These are phyloP conservation scores for Cicer yamashitae DNA, from an alignment of 306 rosid species.

Conservation along the genomic window DNA sequence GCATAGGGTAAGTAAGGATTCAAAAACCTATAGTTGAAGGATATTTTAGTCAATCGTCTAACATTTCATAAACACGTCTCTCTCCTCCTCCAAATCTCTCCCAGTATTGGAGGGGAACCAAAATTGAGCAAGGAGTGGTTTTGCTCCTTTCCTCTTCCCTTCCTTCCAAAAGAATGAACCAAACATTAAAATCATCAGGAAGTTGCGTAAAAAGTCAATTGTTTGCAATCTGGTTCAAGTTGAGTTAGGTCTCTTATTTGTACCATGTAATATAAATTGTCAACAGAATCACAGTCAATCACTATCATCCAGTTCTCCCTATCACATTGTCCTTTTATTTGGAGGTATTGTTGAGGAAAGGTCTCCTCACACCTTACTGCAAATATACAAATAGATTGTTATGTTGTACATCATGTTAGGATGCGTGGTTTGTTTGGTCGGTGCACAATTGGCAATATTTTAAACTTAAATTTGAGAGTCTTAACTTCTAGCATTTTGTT, in stretches of 20 bases:
- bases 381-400: neutral
- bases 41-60: conserved; percentile 2
- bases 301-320: neutral
- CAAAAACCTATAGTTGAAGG: neutral
- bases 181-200: neutral
- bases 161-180: neutral
- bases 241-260: neutral
- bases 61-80: neutral
- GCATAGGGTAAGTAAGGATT: neutral
- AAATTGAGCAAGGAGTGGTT: neutral
- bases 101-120: neutral
- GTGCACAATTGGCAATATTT: neutral
- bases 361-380: neutral
- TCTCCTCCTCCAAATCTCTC: neutral
- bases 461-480: neutral
- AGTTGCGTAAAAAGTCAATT: neutral
- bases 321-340: neutral
- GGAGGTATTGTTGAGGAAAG: neutral
- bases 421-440: neutral
- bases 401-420: neutral
- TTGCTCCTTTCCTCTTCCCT: neutral
- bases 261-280: neutral
- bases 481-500: conserved; percentile 4
- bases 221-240: neutral
- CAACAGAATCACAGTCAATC: neutral